Conservation (phyloP, 768 basidiomycete species). For the Suillus luteus region DNA sequence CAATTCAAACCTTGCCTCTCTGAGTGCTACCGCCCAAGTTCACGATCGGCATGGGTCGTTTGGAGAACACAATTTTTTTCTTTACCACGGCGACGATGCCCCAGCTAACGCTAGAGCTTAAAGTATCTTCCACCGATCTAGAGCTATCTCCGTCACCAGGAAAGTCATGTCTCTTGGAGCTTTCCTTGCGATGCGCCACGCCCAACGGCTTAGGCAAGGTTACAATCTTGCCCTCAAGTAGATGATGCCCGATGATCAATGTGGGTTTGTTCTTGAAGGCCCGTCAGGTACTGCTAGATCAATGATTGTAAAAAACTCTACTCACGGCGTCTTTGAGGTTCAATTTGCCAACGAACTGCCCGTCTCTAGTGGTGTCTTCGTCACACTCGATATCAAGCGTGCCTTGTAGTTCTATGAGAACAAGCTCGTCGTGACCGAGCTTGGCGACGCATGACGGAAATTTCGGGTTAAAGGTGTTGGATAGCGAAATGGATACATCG, state of each 20-base stretch:
- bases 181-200: constrained; percentile 56
- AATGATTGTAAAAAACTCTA: constrained; percentile 12
- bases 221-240: constrained; percentile 85
- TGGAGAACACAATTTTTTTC: constrained; percentile 82
- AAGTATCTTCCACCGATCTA: constrained; percentile 7
- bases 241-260: constrained; percentile 82
- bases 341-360: constrained; percentile 78
- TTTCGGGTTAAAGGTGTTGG: constrained; percentile 38
- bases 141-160: not conserved
- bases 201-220: constrained; percentile 80
- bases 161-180: constrained; percentile 9
- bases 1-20: not conserved
- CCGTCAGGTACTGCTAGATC: constrained; percentile 11
- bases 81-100: constrained; percentile 71
- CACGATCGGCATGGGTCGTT: constrained; percentile 76
- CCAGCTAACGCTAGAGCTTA: constrained; percentile 43
- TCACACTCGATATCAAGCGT: constrained; percentile 66
- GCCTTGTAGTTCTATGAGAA: constrained; percentile 89
- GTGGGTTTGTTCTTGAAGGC: constrained; percentile 68
- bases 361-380: constrained; percentile 54
- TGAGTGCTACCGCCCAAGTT: constrained; percentile 23
- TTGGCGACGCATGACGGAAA: constrained; percentile 67
- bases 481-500: constrained; percentile 47
- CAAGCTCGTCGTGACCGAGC: constrained; percentile 77
- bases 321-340: constrained; percentile 64